Percentiles rank a stretch among this genome's conserved stretches.
Evolutionary conservation across 768 basidiomycete species (phyloP).

Genomic region (Mycena kentingensis): DNA sequence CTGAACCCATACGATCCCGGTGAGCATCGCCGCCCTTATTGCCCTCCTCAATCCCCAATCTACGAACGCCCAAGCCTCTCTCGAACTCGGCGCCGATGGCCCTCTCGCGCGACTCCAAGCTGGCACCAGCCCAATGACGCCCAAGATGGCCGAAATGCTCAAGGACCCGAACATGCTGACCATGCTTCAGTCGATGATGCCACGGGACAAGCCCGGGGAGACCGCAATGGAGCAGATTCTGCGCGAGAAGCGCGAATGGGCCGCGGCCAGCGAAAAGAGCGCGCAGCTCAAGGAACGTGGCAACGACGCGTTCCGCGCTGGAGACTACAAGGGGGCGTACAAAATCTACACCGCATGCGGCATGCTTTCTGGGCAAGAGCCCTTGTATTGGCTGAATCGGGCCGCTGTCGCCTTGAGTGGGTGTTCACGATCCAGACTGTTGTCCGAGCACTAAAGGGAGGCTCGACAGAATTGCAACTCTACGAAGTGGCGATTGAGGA

Average conservation of each 20-base stretch:
- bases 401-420: conserved; percentile 21
- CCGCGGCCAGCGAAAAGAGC: conserved; percentile 10
- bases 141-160: not conserved
- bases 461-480: conserved; percentile 11
- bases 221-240: conserved; percentile 5
- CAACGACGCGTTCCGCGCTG: conserved; percentile 13
- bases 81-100: not conserved
- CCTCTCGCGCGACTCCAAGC: conserved; percentile 8
- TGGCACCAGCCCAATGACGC: conserved; percentile 13
- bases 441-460: not conserved
- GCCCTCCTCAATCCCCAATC: not conserved
- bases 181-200: not conserved
- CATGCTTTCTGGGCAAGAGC: conserved; percentile 14
- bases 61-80: not conserved
- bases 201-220: conserved; percentile 9
- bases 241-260: conserved; percentile 16
- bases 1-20: not conserved
- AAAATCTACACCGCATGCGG: conserved; percentile 18
- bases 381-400: conserved; percentile 21
- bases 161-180: not conserved
- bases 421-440: not conserved
- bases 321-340: conserved; percentile 19
- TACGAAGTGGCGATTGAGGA: conserved; percentile 11
- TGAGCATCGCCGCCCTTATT: not conserved
- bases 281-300: conserved; percentile 10